Percentiles rank a stretch among this genome's conserved stretches.
phyloP scores from a whole-genome alignment of 306 rosid species.

The Benincasa hispida region DNA sequence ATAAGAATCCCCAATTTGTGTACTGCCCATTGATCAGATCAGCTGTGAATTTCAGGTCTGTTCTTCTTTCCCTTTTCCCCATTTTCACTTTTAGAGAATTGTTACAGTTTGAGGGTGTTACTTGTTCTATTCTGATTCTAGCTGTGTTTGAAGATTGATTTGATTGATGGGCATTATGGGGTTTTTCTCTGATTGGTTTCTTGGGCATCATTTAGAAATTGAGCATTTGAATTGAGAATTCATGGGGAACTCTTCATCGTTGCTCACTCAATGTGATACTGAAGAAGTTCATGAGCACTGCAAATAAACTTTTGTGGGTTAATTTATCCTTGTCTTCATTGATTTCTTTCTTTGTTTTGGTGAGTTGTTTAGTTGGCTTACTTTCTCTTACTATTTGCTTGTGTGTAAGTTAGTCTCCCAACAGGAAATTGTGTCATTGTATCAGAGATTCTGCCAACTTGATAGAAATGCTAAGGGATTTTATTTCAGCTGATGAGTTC shows the following conservation, averaged over 20 bases:
- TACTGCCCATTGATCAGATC: background rate
- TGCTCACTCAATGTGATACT: constrained; percentile 84
- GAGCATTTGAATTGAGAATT: constrained; percentile 2
- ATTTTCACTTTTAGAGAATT: background rate
- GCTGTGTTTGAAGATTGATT: background rate
- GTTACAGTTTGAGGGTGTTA: background rate
- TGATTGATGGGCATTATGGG: too few relatives aligned
- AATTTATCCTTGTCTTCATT: background rate
- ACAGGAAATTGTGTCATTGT: constrained; percentile 79
- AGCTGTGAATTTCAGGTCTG: background rate
- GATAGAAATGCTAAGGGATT: constrained; percentile 83
- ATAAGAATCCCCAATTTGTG: background rate
- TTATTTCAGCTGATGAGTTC: constrained; percentile 86
- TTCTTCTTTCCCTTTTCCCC: background rate
- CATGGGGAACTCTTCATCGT: constrained; percentile 76
- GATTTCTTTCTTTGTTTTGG: background rate
- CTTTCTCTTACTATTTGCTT: constrained; percentile 11
- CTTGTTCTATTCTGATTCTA: background rate
- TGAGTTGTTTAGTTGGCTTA: background rate
- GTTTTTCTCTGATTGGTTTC: too few relatives aligned
- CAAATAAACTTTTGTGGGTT: constrained; percentile 44
- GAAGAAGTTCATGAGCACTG: constrained; percentile 87
- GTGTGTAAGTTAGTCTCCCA: constrained; percentile 44
- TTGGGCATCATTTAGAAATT: too few relatives aligned
- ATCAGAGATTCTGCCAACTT: constrained; percentile 85